phyloP scores from a whole-genome alignment of 345 rosid genomes.

The Citrus hindsii region DNA sequence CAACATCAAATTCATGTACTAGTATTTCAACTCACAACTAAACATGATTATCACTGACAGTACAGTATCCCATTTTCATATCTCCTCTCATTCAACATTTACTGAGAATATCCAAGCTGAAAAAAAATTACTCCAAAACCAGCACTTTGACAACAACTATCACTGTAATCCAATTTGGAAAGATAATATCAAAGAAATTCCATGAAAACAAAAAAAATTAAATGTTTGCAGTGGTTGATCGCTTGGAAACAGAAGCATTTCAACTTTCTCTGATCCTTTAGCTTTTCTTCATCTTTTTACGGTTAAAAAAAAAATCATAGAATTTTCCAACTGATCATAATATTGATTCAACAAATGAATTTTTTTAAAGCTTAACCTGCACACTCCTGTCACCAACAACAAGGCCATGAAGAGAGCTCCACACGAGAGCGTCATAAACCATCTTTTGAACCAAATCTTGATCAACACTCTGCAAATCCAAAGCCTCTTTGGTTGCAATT shows the following conservation, averaged over 20 bases:
- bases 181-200: not conserved
- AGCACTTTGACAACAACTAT: not conserved
- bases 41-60: not conserved
- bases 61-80: not conserved
- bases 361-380: conserved; percentile 35
- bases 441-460: conserved; percentile 62
- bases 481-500: conserved; percentile 22
- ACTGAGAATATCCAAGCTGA: not conserved
- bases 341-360: not conserved
- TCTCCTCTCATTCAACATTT: not conserved
- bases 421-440: conserved; percentile 90
- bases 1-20: conserved; percentile 2
- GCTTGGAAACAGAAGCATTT: not conserved
- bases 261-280: not conserved
- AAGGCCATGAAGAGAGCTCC: conserved; percentile 96
- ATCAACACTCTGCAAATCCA: conserved; percentile 49
- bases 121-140: not conserved
- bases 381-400: conserved; percentile 76
- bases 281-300: not conserved
- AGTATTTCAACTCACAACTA: not conserved
- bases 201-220: too few species aligned
- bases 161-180: not conserved
- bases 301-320: not conserved
- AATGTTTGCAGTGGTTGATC: not conserved
- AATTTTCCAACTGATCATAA: not conserved